phyloP scores from a whole-genome alignment of 2,329 filamentous ascomycete genomes.

The Orbilia brochopaga region DNA sequence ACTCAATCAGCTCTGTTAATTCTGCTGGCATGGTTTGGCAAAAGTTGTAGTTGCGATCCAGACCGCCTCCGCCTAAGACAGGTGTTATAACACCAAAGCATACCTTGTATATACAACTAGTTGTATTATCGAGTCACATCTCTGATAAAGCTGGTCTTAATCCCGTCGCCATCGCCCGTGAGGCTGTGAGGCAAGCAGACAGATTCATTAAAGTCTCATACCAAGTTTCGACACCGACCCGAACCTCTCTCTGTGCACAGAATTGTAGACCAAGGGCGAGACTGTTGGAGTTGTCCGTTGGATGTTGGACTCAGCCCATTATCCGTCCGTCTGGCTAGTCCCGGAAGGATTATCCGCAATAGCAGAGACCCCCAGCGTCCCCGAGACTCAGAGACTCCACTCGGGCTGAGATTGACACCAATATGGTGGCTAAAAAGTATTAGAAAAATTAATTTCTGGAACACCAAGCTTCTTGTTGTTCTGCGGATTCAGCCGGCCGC shows the following conservation, averaged over 20 bases:
- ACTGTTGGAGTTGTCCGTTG: conserved; percentile 12
- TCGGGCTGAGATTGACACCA: conserved; percentile 1
- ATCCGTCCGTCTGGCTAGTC: conserved; percentile 35
- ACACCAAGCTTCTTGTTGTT: background rate
- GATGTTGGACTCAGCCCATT: conserved; percentile 25
- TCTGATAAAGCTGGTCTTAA: background rate
- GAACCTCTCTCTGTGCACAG: background rate
- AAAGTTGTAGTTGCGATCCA: too few relatives aligned
- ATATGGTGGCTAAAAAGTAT: conserved; percentile 10
- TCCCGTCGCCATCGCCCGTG: background rate
- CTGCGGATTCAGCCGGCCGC: conserved; percentile 5
- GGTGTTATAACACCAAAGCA: too few relatives aligned
- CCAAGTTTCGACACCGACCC: too few relatives aligned
- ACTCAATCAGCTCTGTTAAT: too few relatives aligned
- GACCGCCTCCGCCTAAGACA: too few relatives aligned
- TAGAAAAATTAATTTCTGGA: background rate
- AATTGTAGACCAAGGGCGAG: too few relatives aligned
- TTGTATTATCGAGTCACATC: too few relatives aligned
- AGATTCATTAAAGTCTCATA: too few relatives aligned
- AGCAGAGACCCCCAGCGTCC: conserved; percentile 18
- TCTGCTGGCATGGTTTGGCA: too few relatives aligned
- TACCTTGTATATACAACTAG: too few relatives aligned
- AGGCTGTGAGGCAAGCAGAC: too few relatives aligned
- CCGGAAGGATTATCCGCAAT: conserved; percentile 44
- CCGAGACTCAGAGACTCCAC: conserved; percentile 17